Percentiles rank a stretch among this genome's conserved stretches.
These are phyloP conservation scores for Thelonectria discophora DNA, from an alignment of 2,329 filamentous ascomycete species.

Conservation along the genomic window DNA sequence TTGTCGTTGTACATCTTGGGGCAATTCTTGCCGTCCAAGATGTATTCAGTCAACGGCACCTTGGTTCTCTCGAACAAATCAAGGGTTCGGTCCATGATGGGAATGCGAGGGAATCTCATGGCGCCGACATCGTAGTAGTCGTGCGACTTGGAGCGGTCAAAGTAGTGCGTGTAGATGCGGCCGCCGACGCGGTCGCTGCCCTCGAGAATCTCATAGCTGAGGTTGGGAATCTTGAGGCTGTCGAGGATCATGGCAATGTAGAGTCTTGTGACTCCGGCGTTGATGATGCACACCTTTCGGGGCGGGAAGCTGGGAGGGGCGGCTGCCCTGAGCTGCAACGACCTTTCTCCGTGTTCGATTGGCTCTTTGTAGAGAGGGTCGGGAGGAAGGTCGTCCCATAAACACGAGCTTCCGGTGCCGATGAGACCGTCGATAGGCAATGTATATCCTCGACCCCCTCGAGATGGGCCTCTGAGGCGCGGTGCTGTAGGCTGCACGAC, in stretches of 20 bases:
- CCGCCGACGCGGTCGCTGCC: constrained; percentile 15
- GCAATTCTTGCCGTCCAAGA: constrained; percentile 6
- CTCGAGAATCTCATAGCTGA: constrained; percentile 28
- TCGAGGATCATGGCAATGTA: constrained; percentile 23
- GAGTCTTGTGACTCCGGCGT: constrained; percentile 24
- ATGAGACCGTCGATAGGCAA: too few species aligned
- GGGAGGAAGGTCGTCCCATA: too few species aligned
- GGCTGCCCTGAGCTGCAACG: too few species aligned
- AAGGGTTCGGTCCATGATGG: constrained; percentile 18
- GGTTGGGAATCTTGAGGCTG: constrained; percentile 8
- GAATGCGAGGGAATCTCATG: constrained; percentile 27
- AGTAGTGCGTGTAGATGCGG: constrained; percentile 28
- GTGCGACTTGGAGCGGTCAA: constrained; percentile 10
- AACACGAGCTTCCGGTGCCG: too few species aligned
- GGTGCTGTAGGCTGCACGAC: too few species aligned
- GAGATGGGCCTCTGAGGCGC: too few species aligned
- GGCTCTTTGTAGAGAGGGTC: too few species aligned
- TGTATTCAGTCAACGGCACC: not conserved
- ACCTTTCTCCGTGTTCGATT: too few species aligned
- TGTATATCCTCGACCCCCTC: too few species aligned
- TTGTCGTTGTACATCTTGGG: not conserved
- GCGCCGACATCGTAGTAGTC: constrained; percentile 31
- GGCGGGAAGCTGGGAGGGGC: too few species aligned
- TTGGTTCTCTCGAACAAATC: not conserved
- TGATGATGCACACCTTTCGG: constrained; percentile 14